A percentile compares a stretch with the other conserved stretches of the same genome.
These are phyloP conservation scores for Penicillium pulvis DNA, from an alignment of 495 filamentous ascomycete species.

Conservation along the genomic window DNA sequence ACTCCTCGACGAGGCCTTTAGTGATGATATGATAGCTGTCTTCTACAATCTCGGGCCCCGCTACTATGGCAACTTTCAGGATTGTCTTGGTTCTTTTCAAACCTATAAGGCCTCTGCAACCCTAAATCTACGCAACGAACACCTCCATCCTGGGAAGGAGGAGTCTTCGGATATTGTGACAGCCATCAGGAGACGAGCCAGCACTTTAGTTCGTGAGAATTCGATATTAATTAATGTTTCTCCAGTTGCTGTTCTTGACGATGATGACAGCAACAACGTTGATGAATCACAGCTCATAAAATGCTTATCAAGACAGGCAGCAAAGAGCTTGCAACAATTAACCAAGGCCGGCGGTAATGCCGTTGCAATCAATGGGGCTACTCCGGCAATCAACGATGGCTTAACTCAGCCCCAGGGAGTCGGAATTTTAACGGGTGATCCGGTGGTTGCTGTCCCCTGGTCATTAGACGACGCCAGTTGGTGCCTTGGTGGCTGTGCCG, in stretches of 20 bases:
- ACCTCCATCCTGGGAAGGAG: constrained; percentile 86
- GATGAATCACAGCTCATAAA: constrained; percentile 75
- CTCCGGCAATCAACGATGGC: constrained; percentile 88
- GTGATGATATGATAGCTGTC: constrained; percentile 89
- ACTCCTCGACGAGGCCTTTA: constrained; percentile 82
- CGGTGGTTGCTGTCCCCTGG: constrained; percentile 77
- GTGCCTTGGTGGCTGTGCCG: constrained; percentile 84
- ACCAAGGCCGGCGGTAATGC: constrained; percentile 74
- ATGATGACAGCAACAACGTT: constrained; percentile 67
- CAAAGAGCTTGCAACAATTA: constrained; percentile 68
- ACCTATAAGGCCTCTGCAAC: constrained; percentile 95
- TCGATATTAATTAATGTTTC: constrained; percentile 86
- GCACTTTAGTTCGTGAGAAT: constrained; percentile 74
- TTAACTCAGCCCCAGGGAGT: constrained; percentile 75
- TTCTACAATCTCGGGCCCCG: constrained; percentile 85
- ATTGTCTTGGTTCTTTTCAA: constrained; percentile 93
- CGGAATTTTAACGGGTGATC: constrained; percentile 79
- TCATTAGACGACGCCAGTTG: constrained; percentile 90
- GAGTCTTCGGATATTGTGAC: constrained; percentile 89
- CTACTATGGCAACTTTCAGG: constrained; percentile 95
- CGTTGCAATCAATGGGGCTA: constrained; percentile 83
- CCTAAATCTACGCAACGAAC: constrained; percentile 87
- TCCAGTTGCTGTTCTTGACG: constrained; percentile 73
- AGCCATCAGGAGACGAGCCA: constrained; percentile 82
- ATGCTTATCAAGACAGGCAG: constrained; percentile 72